Base-by-base conservation (phyloP, 2,329 filamentous ascomycete species). In the Trichoderma sp. region DNA sequence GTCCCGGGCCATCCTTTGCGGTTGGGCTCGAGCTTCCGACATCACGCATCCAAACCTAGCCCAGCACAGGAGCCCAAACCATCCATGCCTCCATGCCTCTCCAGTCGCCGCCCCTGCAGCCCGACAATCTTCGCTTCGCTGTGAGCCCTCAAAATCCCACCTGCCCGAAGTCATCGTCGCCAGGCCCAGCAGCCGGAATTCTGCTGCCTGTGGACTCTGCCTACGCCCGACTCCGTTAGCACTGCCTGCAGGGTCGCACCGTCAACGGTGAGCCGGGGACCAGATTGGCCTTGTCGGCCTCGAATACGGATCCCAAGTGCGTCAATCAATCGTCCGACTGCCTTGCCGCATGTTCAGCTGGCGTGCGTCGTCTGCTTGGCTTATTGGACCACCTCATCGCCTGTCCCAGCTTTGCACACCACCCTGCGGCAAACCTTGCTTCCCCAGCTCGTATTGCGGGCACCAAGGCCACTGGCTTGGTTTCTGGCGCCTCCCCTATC, bases 321-420 rank as follows among this genome's bases (percentile, higher is more conserved):
- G 52, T 52, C 39, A 37, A 25, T 42, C 35, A 34, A 54, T 56
- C 50, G 25, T 13, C 34, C 59, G 32, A 56, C 45, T 19, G 58
- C 29, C 17, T 17, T 52, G 45, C 27, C 50, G 63, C 64, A 53
- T 19, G 52, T 60, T 67, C 64, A 69, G 67, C 67, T 69, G 67
- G 67, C 56, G 48, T 50, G 64, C 64, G 17, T 50, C 39, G 48
- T 22, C 63, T 34, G 42, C 52, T 37, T 17, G 50, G 53, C 56
- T 58, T 25, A 69, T 69, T 69, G 67, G 67, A 57, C 67, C 67
- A 69, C 64, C 42, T 69, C 67, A 67, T 65, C 60, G 35, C 29
- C 50, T 68, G 67, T 68, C 67, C 64, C 67, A 59, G 60, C 35
- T 57, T 57, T 53, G 53, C 67, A 64, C 50, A 42, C 54, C 50